Base-by-base conservation (phyloP, 768 basidiomycete species). In the Amanita rubescens region DNA sequence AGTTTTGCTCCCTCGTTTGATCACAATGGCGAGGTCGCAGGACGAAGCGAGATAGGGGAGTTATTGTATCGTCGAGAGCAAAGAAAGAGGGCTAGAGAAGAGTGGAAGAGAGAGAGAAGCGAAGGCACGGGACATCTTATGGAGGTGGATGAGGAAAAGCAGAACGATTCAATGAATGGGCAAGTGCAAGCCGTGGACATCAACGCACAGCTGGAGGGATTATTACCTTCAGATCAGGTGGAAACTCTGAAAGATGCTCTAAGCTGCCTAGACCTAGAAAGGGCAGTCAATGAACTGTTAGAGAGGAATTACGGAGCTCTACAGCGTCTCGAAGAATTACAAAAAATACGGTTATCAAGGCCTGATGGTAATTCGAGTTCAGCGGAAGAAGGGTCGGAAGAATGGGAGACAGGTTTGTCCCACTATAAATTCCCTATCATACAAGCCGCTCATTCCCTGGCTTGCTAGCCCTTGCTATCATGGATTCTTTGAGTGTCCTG, bases 1-100 rank as follows among this genome's bases (percentile, higher is more conserved):
- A 84, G 79, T 62, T 92, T 92, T 67, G 89, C 90, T 0, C 90
- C 90, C 1, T 71, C 75, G 9, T 91, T 87, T 64, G 86, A 89
- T 55, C 85, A 88, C 58, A 84, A 87, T 55, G 83, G 83, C n/a
- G 76, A 79, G 46, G 79, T 87, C 60, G 69, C 90, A 5, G 88
- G 88, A 3, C 74, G 80, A 51, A 65, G 71, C 1, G 72, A 77
- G 48, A 72, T 91, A 53, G 82, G 80, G 12, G 79, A 87, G 63
- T 67, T 82, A 10, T 66, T 83, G 24, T 82, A 73, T 65, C 71
- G 71, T 56, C 75, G 75, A 57, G 75, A 78, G 39, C 70, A 76
- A 57, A 72, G 73, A 55, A 64, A 70, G 62, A 59, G 60, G 57
- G 64, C 68, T 58, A 60, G 58, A 53, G 57, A 69, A 44, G 51